Percentiles rank a stretch among this genome's conserved stretches.
phyloP scores from a whole-genome alignment of 768 basidiomycete species.

The Pulveroboletus sp. region DNA sequence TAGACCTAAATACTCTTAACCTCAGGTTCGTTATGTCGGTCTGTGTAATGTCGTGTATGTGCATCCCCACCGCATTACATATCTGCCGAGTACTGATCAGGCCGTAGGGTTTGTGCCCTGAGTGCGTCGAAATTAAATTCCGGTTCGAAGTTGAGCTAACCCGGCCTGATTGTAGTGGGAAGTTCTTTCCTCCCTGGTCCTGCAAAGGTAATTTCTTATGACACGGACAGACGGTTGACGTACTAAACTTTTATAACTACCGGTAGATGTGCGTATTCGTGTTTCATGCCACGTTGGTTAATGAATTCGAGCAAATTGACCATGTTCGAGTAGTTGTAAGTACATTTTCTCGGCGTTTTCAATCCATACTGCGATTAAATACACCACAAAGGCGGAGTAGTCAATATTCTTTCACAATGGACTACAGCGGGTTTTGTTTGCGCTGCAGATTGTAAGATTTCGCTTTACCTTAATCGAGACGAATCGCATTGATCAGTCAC shows the following conservation, averaged over 20 bases:
- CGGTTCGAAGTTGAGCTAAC: neutral
- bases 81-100: no score
- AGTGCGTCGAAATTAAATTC: neutral
- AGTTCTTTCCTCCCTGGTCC: conserved; percentile 11
- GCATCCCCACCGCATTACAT: no score
- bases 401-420: neutral
- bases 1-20: no score
- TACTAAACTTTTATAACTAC: neutral
- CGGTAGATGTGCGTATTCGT: conserved; percentile 4
- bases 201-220: conserved; percentile 1
- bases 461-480: neutral
- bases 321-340: conserved; percentile 10
- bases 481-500: neutral
- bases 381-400: neutral
- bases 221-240: no score
- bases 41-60: neutral
- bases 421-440: neutral
- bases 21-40: neutral
- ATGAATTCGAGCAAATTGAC: no score
- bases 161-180: neutral
- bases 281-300: no score
- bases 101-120: neutral
- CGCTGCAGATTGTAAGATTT: neutral
- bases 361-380: neutral
- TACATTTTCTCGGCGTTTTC: no score